Conservation (phyloP, 2,329 filamentous ascomycete genomes). For the Fonsecaea erecta region DNA sequence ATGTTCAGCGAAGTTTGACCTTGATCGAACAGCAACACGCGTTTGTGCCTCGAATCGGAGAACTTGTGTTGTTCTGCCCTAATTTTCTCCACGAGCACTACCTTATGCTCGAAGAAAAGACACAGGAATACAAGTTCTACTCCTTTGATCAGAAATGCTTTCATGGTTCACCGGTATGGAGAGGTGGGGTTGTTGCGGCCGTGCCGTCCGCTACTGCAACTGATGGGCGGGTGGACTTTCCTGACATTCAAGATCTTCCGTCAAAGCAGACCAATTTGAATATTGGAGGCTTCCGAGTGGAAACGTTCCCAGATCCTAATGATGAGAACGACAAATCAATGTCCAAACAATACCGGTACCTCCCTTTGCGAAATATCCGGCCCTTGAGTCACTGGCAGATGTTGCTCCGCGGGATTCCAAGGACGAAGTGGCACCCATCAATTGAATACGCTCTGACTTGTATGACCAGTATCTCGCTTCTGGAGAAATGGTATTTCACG, state of each 20-base stretch:
- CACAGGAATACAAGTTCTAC: slow-evolving; percentile 43
- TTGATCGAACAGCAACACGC: slow-evolving; percentile 51
- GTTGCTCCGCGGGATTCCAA: slow-evolving; percentile 49
- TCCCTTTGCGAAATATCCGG: slow-evolving; percentile 58
- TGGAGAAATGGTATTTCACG: slow-evolving; percentile 58
- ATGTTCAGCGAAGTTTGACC: slow-evolving; percentile 49
- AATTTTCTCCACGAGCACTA: slow-evolving; percentile 43
- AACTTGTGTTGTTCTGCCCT: slow-evolving; percentile 60
- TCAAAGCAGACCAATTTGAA: slow-evolving; percentile 51
- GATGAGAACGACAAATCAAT: slow-evolving; percentile 53
- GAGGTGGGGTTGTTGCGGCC: slow-evolving; percentile 62
- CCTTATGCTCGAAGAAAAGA: slow-evolving; percentile 44
- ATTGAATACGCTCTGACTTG: slow-evolving; percentile 59
- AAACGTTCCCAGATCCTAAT: slow-evolving; percentile 60
- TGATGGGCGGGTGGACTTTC: slow-evolving; percentile 42
- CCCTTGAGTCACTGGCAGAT: slow-evolving; percentile 61
- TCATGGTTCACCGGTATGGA: slow-evolving; percentile 55
- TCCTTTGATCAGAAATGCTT: slow-evolving; percentile 43
- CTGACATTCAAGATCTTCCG: slow-evolving; percentile 53
- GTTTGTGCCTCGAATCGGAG: slow-evolving; percentile 60
- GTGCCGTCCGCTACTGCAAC: slow-evolving; percentile 47
- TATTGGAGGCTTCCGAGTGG: slow-evolving; percentile 61
- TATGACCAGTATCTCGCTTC: slow-evolving; percentile 58
- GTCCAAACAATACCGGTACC: slow-evolving; percentile 60
- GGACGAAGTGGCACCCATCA: slow-evolving; percentile 56